These are phyloP conservation scores for Trifolium pratense DNA, from an alignment of 306 rosid species.

Conservation along the genomic window DNA sequence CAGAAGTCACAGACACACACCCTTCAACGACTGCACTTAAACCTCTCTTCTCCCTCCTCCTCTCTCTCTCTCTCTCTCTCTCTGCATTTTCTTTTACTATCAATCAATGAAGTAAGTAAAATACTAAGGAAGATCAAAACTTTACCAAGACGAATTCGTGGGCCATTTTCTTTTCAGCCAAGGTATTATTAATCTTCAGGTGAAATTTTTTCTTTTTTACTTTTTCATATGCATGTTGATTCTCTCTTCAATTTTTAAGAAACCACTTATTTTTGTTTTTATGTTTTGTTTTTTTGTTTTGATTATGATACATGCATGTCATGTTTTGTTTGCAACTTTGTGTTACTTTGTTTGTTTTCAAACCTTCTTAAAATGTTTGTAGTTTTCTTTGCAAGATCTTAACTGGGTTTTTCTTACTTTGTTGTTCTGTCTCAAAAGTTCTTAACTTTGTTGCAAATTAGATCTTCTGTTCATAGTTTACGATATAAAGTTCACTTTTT, in stretches of 20 bases:
- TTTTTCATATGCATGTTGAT: conserved; percentile 46
- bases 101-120: conserved; percentile 37
- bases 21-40: conserved; percentile 53
- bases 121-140: conserved; percentile 31
- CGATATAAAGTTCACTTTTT: conserved; percentile 8
- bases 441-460: conserved; percentile 14
- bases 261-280: conserved; percentile 31
- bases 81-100: conserved; percentile 11
- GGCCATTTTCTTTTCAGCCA: conserved; percentile 42
- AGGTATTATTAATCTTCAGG: conserved; percentile 33
- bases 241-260: conserved; percentile 13
- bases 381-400: conserved; percentile 42
- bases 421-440: conserved; percentile 40
- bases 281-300: neutral
- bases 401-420: conserved; percentile 42
- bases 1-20: conserved; percentile 47
- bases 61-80: conserved; percentile 22
- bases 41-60: conserved; percentile 19
- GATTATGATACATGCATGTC: conserved; percentile 63
- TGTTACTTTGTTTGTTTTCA: conserved; percentile 21
- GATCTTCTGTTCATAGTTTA: conserved; percentile 35
- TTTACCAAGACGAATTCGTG: conserved; percentile 36
- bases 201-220: neutral
- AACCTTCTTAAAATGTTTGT: neutral
- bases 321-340: conserved; percentile 48